These are phyloP conservation scores for Aspergillus ustus DNA, from an alignment of 2,329 filamentous ascomycete genomes.

Conservation along the genomic window DNA sequence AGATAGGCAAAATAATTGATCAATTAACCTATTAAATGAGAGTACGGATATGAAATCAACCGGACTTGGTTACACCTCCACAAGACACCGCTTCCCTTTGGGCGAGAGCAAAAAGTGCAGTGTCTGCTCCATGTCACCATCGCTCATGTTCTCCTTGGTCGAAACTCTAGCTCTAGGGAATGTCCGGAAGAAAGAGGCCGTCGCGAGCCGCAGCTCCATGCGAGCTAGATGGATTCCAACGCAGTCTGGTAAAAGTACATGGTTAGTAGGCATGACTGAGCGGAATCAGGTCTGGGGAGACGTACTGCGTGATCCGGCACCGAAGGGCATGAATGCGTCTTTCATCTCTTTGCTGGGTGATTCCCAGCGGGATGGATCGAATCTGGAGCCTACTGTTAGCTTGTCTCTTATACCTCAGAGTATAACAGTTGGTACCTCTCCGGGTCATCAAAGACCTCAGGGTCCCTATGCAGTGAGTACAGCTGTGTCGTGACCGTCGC, in stretches of 20 bases:
- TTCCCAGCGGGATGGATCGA: conserved; percentile 35
- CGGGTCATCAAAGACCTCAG: conserved; percentile 54
- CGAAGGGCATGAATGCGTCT: conserved; percentile 69
- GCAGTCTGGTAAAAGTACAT: conserved; percentile 52
- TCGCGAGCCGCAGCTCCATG: conserved; percentile 60
- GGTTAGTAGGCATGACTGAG: neutral
- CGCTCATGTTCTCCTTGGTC: conserved; percentile 29
- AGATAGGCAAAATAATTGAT: too few relatives aligned
- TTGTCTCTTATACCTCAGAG: neutral
- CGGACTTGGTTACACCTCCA: conserved; percentile 27
- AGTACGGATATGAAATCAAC: neutral
- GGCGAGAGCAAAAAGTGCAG: conserved; percentile 52
- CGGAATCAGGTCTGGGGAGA: too few relatives aligned
- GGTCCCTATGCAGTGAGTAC: conserved; percentile 62
- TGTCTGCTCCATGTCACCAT: conserved; percentile 49
- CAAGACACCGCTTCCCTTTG: conserved; percentile 47
- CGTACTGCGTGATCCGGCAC: conserved; percentile 67
- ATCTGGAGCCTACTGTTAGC: conserved; percentile 28
- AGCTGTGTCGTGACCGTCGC: conserved; percentile 58
- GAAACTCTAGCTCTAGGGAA: conserved; percentile 32
- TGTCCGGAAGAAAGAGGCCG: conserved; percentile 56
- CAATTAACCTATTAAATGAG: too few relatives aligned
- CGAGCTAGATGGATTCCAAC: conserved; percentile 70
- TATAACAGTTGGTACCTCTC: conserved; percentile 44
- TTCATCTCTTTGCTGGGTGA: conserved; percentile 46